Percentiles rank a stretch among this genome's conserved stretches.
Conservation (phyloP, 2,329 filamentous ascomycete species). For the Elsinoe fawcettii region DNA sequence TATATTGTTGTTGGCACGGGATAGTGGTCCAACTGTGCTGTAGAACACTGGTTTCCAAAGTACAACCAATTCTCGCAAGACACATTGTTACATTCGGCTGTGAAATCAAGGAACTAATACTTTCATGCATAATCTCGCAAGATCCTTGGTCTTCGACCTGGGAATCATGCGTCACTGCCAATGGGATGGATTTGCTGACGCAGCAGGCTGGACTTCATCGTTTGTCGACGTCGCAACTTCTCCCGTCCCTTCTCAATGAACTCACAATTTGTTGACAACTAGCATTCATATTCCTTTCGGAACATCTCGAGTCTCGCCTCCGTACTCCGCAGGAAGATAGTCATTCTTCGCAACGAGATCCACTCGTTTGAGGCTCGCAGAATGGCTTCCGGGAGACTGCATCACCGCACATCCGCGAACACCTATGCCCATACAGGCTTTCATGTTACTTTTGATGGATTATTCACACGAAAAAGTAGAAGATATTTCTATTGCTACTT, state of each 20-base stretch:
- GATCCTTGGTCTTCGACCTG: no score
- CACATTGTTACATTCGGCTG: no score
- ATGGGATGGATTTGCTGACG: not conserved
- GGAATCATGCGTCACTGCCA: not conserved
- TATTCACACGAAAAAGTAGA: not conserved
- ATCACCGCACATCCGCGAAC: not conserved
- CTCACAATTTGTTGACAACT: not conserved
- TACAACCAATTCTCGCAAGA: no score
- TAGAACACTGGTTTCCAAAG: no score
- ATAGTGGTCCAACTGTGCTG: no score
- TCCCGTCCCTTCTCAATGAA: not conserved
- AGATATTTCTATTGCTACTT: no score
- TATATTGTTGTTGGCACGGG: no score
- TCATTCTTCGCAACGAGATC: not conserved
- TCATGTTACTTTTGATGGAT: not conserved
- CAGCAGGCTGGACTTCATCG: not conserved
- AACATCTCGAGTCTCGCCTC: not conserved
- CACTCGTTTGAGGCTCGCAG: not conserved
- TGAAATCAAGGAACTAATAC: no score
- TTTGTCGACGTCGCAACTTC: not conserved
- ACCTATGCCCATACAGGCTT: not conserved
- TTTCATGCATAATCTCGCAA: no score
- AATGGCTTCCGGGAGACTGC: not conserved
- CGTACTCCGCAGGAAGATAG: not conserved
- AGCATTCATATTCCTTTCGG: not conserved